Conservation (phyloP, 2,329 filamentous ascomycete genomes). For the Hymenoscyphus occultus region DNA sequence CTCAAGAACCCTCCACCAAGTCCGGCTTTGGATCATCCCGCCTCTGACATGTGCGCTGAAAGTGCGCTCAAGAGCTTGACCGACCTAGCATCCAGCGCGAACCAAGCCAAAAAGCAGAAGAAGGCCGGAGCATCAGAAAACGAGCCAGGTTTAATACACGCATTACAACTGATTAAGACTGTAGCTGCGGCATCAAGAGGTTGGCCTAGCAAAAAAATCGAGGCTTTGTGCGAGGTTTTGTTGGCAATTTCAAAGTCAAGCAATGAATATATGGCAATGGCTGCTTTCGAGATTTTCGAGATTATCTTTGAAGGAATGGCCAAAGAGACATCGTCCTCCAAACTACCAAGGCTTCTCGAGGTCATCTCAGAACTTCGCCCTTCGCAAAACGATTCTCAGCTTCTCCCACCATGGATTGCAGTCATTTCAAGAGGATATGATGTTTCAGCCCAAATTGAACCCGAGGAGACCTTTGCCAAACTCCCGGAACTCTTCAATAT, state of each 20-base stretch:
- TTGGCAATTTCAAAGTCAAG: conserved; percentile 84
- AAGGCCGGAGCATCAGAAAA: conserved; percentile 57
- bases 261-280: conserved; percentile 95
- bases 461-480: conserved; percentile 88
- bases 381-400: conserved; percentile 87
- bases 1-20: conserved; percentile 84
- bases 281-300: conserved; percentile 95
- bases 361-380: conserved; percentile 91
- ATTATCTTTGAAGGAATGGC: conserved; percentile 91
- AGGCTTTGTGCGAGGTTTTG: conserved; percentile 83
- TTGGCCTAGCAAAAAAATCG: conserved; percentile 96
- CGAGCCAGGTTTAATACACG: conserved; percentile 85
- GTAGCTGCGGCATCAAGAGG: conserved; percentile 83
- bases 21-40: conserved; percentile 89
- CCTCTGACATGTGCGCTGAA: conserved; percentile 93
- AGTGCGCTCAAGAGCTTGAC: conserved; percentile 78
- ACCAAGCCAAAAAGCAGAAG: conserved; percentile 65
- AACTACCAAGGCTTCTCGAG: conserved; percentile 83
- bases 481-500: conserved; percentile 80
- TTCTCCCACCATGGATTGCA: conserved; percentile 94
- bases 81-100: conserved; percentile 65
- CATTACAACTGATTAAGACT: conserved; percentile 87
- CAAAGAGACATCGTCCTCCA: conserved; percentile 79
- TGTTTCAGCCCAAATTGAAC: conserved; percentile 82
- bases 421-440: conserved; percentile 93